These are phyloP conservation scores for Plantago lanceolata DNA, from an alignment of 305 asterid species.

Conservation along the genomic window DNA sequence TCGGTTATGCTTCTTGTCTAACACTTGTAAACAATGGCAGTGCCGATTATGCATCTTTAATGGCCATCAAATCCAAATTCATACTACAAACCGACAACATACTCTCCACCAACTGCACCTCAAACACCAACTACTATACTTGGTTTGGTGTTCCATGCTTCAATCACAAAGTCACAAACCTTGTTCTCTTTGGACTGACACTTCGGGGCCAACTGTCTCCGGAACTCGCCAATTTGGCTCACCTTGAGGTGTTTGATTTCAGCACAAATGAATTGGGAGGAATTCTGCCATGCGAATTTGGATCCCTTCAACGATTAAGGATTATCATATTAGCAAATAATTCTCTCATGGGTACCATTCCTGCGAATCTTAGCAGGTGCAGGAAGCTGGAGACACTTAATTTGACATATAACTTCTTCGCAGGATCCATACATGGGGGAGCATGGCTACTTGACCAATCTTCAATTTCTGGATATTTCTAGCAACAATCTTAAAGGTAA, in stretches of 20 bases:
- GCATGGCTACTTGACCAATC: conserved; percentile 30
- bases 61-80: conserved; percentile 30
- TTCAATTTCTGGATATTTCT: conserved; percentile 19
- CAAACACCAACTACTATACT: conserved; percentile 27
- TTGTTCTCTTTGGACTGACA: conserved; percentile 31
- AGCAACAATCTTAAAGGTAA: conserved; percentile 34
- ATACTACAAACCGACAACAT: conserved; percentile 15
- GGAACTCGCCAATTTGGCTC: conserved; percentile 28
- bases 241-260: conserved; percentile 28
- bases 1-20: not conserved
- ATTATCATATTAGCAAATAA: conserved; percentile 25
- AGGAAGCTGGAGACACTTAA: conserved; percentile 22
- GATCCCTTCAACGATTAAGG: conserved; percentile 28
- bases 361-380: conserved; percentile 29
- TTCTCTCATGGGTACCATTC: conserved; percentile 31
- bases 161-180: conserved; percentile 23
- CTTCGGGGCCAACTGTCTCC: conserved; percentile 27
- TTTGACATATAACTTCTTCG: conserved; percentile 28
- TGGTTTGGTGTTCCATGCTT: conserved; percentile 38
- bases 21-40: not conserved
- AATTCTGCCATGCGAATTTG: conserved; percentile 29
- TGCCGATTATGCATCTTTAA: conserved; percentile 30
- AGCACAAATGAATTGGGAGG: conserved; percentile 31
- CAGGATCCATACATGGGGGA: conserved; percentile 29
- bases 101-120: conserved; percentile 34